Evolutionary conservation across 495 filamentous ascomycete genomes (phyloP), one percentile per base, ranked within the genome.

Genomic region (Lichina pygmaea): DNA sequence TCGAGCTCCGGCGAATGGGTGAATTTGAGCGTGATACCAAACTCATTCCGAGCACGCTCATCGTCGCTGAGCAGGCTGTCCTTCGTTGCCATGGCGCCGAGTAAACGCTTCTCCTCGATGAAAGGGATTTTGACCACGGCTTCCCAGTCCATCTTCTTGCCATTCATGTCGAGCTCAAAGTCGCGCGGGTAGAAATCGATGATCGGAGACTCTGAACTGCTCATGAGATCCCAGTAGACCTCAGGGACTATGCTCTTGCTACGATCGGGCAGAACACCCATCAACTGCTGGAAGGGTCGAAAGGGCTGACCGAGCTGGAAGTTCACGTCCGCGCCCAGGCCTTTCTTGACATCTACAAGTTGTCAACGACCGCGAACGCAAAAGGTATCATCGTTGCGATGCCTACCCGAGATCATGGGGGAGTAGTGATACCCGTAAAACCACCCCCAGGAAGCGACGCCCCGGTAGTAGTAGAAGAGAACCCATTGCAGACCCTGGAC

Each of bases 131-230:
- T 94, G 45, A 95, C 85, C 37, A 99, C 86, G 33, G 89, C 91
- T 54, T 99, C 91, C 91, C 91, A 99, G 51, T 95, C 91, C 84
- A 92, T 91, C 65, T 93, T 99, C 67, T 99, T 99, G 46, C 91
- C 91, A 53, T 95, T 94, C 86, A 95, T 94, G 55, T 99, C 91
- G 15, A 99, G 69, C 51, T 93, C 85, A 51, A 99, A 99, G 50
- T 95, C 86, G 47, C 86, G 72, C 31, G 91, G 91, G 54, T 99
- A 99, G 60, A 99, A 95, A 54, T 95, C 86, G 52, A 93, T 81
- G 57, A 99, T 95, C 10, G 91, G 85, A n/a, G 86, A 94, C 4
- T 81, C 69, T 0, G 73, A 62, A 42, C 81, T 77, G 4, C 80
- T 92, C 91, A 99, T 99, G 17, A 99, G 66, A 9, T 81, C 72